Base-by-base conservation (phyloP, 2,329 filamentous ascomycete species). In the Allantophomopsis cytisporea region DNA sequence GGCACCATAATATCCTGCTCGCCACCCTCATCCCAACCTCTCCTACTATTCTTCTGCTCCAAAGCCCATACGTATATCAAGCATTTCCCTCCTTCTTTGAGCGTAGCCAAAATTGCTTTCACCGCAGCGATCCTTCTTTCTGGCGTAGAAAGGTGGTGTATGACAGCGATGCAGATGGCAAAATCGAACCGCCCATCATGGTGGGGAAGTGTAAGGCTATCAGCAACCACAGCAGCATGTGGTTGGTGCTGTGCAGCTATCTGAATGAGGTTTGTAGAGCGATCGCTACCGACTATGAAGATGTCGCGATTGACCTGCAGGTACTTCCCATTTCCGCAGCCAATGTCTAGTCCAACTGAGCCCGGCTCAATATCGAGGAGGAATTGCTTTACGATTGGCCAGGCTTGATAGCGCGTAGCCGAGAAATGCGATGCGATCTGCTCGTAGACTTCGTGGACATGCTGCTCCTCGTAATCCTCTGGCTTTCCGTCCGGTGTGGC, bases 251-350 rank as follows among this genome's bases (percentile, higher is more conserved):
- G 54, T 3, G 61, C 56, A 39, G 73, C 71, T 39, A 77, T 65
- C 30, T 59, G 56, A 37, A 69, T 64, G 28, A 77, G 67, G 41
- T 68, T 63, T 17, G 65, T 67, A 51, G 76, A 93, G 65, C 86
- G 75, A 64, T 96, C 91, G 41, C 82, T 89, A 41, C 78, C 89
- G 43, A 96, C 58, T 39, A 95, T 80, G 62, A 83, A 87, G 37
- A 94, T 63, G 50, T 74, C 62, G 16, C 68, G 70, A 60, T 93
- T 93, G 41, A 94, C 82, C 43, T 72, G 66, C 44, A 96, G 66
- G 58, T 96, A 95, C 67, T 96, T 96, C 49, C 91, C 91, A 63
- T 98, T 98, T 43, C 91, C 91, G 61, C 91, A 96, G 44, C 91
- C 91, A 41, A 96, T 70, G 60, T 98, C 91, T 23, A 94, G 69